Conservation (phyloP, 306 rosid genomes). For the Begonia peltatifolia region DNA sequence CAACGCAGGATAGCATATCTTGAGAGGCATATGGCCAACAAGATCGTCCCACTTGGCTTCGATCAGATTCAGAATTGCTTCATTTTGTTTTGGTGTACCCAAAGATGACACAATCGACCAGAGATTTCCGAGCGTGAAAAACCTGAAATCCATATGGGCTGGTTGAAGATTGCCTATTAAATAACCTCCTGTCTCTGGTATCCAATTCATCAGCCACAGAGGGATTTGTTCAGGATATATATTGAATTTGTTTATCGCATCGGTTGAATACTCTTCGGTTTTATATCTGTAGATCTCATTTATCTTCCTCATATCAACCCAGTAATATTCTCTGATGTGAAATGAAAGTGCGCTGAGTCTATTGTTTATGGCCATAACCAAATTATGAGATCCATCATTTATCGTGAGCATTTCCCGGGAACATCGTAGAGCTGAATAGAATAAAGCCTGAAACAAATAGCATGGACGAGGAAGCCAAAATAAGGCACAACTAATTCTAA, state of each 20-base stretch:
- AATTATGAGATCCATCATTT: slow-evolving; percentile 48
- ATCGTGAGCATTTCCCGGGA: slow-evolving; percentile 61
- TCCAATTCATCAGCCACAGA: slow-evolving; percentile 85
- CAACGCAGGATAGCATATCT: slow-evolving; percentile 87
- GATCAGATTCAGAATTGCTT: slow-evolving; percentile 53
- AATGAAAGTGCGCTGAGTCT: slow-evolving; percentile 80
- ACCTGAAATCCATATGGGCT: slow-evolving; percentile 98
- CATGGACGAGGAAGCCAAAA: too few relatives aligned
- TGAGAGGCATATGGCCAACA: slow-evolving; percentile 77
- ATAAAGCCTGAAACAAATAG: slow-evolving; percentile 49
- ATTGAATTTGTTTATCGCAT: slow-evolving; percentile 88
- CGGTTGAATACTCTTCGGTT: slow-evolving; percentile 85
- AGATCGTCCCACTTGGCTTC: slow-evolving; percentile 89
- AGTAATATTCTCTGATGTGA: slow-evolving; percentile 91
- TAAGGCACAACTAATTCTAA: too few relatives aligned
- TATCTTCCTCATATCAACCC: slow-evolving; percentile 78
- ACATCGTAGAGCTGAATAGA: slow-evolving; percentile 85
- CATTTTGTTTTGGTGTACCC: slow-evolving; percentile 82
- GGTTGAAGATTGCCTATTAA: slow-evolving; percentile 89
- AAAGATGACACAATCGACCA: slow-evolving; percentile 85
- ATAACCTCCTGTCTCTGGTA: slow-evolving; percentile 89
- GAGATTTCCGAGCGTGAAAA: slow-evolving; percentile 88
- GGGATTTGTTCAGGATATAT: slow-evolving; percentile 98
- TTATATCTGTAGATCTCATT: slow-evolving; percentile 94
- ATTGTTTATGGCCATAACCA: slow-evolving; percentile 66